Base-by-base conservation (phyloP, 371 early-diverging fungal species). In the Zychaea mexicana region DNA sequence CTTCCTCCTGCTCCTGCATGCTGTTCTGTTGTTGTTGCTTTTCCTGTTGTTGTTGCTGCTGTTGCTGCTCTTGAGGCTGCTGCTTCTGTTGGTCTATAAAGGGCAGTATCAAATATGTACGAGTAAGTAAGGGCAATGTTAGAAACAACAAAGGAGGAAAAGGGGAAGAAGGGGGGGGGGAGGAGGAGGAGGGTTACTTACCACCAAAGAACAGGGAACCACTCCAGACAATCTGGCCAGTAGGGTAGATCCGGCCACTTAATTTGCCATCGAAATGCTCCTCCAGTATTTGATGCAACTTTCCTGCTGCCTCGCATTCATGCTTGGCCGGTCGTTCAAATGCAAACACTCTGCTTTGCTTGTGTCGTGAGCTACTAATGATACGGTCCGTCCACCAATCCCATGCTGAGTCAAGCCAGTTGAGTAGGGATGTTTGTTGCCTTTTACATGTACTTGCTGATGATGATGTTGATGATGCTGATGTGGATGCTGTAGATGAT, bases 271-370 rank as follows among this genome's bases (percentile, higher is more conserved):
- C 10, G 52, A 65, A 69, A 53, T 65, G 66, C 42, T 66, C 59
- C 62, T 67, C 68, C 22, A 69, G 60, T 24, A 69, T 45, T 57
- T 69, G 70, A 54, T 69, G 70, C 22, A 69, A 46, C 17, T 69
- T 69, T 26, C 70, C 70, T 26, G 70, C 70, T 13, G 60, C 62
- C 39, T 69, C 70, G 47, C 65, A 69, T 56, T 69, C 70, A 38
- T 69, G 70, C 36, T 57, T 65, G 19, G 60, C 70, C 31, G 45
- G 22, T 27, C 66, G 49, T 22, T 62, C 62, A 57, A 69, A 38
- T 15, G 39, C 32, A 38, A 62, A 32, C 4, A 56, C 39, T 27
- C n/a, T 39, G 27, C 21, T 24, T 58, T 36, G 28, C 22, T 58
- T 38, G 12, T 49, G 22, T 24, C 49, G 21, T 19, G 49, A 49